Percentiles rank a stretch among this genome's conserved stretches.
Evolutionary conservation across 768 basidiomycete genomes (phyloP).

Genomic region (Naganishia antarctica): DNA sequence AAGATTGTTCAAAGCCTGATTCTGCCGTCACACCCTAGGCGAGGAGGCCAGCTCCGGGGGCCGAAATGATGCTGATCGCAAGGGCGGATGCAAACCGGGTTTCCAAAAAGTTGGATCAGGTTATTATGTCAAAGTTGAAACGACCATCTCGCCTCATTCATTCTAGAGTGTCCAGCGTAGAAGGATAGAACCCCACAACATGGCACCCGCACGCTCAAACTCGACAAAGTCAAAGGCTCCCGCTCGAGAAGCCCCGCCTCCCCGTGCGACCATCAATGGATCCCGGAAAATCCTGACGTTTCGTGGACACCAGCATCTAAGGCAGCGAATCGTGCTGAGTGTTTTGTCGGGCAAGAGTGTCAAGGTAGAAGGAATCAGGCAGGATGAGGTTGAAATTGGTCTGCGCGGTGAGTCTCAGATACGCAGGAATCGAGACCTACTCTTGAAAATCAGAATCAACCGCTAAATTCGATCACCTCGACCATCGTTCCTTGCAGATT

Average conservation of each 20-base stretch:
- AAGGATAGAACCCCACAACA: too few relatives aligned
- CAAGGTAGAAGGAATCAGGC: slow-evolving; percentile 77
- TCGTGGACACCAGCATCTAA: slow-evolving; percentile 70
- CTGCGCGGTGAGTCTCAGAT: slow-evolving; percentile 62
- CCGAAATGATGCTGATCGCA: too few relatives aligned
- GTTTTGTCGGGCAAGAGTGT: slow-evolving; percentile 81
- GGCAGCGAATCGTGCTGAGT: slow-evolving; percentile 80
- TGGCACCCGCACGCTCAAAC: background rate
- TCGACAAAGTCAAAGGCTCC: slow-evolving; percentile 2
- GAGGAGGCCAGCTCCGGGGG: too few relatives aligned
- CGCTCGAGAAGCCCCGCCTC: slow-evolving; percentile 13
- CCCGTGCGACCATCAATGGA: slow-evolving; percentile 18
- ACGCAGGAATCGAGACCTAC: too few relatives aligned
- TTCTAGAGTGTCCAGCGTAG: too few relatives aligned
- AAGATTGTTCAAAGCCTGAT: too few relatives aligned
- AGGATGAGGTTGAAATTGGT: slow-evolving; percentile 91
- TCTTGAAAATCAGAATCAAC: too few relatives aligned
- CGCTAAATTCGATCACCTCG: too few relatives aligned
- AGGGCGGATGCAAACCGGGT: background rate
- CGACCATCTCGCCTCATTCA: background rate
- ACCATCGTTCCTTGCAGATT: too few relatives aligned
- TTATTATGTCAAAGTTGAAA: background rate
- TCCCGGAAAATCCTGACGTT: slow-evolving; percentile 41
- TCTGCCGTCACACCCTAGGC: too few relatives aligned
- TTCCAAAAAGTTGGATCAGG: background rate